Evolutionary conservation across 345 rosid genomes (phyloP).

Genomic region (Murraya paniculata): DNA sequence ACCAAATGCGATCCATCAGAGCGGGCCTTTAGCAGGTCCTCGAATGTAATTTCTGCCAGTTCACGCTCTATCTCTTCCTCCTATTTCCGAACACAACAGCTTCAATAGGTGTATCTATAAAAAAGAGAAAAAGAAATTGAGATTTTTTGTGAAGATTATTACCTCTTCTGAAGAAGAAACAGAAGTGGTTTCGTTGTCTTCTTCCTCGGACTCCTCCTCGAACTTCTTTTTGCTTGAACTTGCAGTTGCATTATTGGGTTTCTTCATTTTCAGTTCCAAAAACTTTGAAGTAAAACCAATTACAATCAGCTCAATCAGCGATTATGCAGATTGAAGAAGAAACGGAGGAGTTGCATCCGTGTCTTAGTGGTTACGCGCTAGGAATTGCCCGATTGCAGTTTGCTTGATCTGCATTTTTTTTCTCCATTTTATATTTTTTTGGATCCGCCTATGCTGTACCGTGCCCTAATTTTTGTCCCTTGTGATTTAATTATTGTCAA

Average conservation of each 20-base stretch:
- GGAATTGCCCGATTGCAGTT: no score
- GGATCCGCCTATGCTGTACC: no score
- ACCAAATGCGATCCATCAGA: slow-evolving; percentile 66
- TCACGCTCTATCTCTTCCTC: slow-evolving; percentile 66
- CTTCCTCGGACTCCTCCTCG: slow-evolving; percentile 36
- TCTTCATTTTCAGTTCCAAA: slow-evolving; percentile 23
- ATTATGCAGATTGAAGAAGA: no score
- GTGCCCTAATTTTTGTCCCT: no score
- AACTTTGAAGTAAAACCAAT: neutral
- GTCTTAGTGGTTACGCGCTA: no score
- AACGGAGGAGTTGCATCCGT: no score
- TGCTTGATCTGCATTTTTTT: no score
- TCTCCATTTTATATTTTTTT: no score
- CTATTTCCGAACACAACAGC: slow-evolving; percentile 15
- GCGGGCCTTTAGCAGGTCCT: slow-evolving; percentile 65
- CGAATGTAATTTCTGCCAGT: slow-evolving; percentile 70
- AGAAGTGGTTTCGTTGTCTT: slow-evolving; percentile 7
- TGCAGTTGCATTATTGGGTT: slow-evolving; percentile 8
- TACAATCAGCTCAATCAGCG: neutral
- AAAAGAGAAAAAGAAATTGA: no score
- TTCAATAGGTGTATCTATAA: neutral
- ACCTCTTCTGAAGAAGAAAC: slow-evolving; percentile 41
- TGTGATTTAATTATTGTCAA: no score
- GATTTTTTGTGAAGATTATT: neutral
- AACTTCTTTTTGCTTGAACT: slow-evolving; percentile 29